These are phyloP conservation scores for Plectosphaerella sp. DNA, from an alignment of 2,329 filamentous ascomycete genomes.

Conservation along the genomic window DNA sequence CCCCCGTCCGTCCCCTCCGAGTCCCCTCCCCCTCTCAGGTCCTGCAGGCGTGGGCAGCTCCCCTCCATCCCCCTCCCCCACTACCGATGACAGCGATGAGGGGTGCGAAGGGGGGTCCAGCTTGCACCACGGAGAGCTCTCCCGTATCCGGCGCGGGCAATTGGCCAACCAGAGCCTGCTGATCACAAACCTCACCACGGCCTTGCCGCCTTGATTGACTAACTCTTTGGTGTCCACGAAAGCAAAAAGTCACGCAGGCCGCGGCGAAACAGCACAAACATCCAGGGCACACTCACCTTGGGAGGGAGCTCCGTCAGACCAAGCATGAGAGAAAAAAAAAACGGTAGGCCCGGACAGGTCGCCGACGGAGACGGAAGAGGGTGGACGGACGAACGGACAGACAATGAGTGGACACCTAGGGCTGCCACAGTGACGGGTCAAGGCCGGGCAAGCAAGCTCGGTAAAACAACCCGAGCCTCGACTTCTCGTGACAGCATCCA, in stretches of 20 bases:
- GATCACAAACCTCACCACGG: constrained; percentile 16
- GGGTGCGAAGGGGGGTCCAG: not conserved
- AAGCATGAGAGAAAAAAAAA: not conserved
- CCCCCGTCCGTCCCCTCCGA: too few species aligned
- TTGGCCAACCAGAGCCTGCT: constrained; percentile 25
- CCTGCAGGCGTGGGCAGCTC: too few species aligned
- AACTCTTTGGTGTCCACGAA: not conserved
- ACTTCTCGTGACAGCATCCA: not conserved
- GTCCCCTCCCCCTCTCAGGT: not conserved
- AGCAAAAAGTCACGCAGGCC: constrained; percentile 1
- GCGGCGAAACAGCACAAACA: not conserved
- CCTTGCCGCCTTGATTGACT: constrained; percentile 8
- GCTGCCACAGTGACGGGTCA: not conserved
- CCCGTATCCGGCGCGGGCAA: constrained; percentile 13
- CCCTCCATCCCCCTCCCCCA: not conserved
- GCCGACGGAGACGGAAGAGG: not conserved
- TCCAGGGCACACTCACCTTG: too few species aligned
- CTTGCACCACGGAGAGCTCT: not conserved
- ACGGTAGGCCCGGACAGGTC: not conserved
- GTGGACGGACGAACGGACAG: not conserved
- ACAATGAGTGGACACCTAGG: not conserved
- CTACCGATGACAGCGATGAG: not conserved
- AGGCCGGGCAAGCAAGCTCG: not conserved
- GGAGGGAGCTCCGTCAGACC: not conserved
- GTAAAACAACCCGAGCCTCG: not conserved